A percentile compares a stretch with the other conserved stretches of the same genome.
Evolutionary conservation across 768 basidiomycete genomes (phyloP).

Genomic region (Rhodotorula toruloides): DNA sequence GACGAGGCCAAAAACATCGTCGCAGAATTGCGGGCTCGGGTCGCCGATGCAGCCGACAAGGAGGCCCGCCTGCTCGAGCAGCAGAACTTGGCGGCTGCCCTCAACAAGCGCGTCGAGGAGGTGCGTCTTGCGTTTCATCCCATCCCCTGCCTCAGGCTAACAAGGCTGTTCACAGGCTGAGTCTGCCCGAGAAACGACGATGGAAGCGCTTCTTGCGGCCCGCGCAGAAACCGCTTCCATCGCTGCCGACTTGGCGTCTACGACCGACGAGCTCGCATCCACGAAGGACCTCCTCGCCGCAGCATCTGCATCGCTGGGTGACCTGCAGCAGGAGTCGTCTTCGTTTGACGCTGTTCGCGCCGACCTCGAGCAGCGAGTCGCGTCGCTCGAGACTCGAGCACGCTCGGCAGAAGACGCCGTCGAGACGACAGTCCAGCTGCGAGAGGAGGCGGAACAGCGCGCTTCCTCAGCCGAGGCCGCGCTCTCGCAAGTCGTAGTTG

Average conservation of each 20-base stretch:
- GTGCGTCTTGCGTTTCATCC: neutral
- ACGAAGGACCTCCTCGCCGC: conserved; percentile 11
- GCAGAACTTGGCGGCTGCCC: too few species aligned
- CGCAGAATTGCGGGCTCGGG: too few species aligned
- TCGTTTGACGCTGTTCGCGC: neutral
- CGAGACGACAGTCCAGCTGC: too few species aligned
- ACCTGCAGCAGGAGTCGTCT: neutral
- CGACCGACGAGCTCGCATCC: conserved; percentile 1
- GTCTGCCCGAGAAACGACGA: neutral
- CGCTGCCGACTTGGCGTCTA: neutral
- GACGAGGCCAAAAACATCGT: neutral
- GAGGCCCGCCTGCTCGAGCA: too few species aligned
- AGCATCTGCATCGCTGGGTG: neutral
- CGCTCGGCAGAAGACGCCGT: too few species aligned
- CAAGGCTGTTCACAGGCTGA: neutral
- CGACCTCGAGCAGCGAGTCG: neutral
- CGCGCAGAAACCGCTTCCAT: neutral
- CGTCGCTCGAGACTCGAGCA: neutral
- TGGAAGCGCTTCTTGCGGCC: neutral
- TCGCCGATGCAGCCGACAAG: too few species aligned
- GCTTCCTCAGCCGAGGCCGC: too few species aligned
- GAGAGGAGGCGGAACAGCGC: too few species aligned
- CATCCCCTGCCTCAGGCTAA: too few species aligned
- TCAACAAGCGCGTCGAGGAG: neutral
- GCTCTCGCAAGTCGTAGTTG: too few species aligned